A percentile compares a stretch with the other conserved stretches of the same genome.
Evolutionary conservation across 2,329 filamentous ascomycete genomes (phyloP).

Genomic region (Cytospora piceicola): DNA sequence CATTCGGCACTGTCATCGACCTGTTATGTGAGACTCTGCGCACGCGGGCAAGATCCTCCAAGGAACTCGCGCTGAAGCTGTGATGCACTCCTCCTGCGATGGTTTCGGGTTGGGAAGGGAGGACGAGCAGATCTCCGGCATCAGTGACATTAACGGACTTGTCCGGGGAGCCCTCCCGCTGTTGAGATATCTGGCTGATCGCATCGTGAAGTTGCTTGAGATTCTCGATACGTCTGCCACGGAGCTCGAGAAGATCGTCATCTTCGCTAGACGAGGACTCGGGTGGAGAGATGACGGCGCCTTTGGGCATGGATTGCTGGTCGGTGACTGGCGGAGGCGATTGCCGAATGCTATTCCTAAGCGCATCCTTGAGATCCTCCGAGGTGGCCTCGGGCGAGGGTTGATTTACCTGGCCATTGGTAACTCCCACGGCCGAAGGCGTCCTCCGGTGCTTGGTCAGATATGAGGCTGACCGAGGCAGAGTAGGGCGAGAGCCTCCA

Average conservation of each 20-base stretch:
- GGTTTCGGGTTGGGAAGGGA: slow-evolving; percentile 42
- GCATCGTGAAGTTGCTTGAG: slow-evolving; percentile 78
- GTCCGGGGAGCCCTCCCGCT: slow-evolving; percentile 61
- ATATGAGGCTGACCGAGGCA: slow-evolving; percentile 69
- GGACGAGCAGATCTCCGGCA: slow-evolving; percentile 42
- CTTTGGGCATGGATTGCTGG: slow-evolving; percentile 72
- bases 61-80: slow-evolving; percentile 52
- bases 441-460: slow-evolving; percentile 66
- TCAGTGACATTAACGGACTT: slow-evolving; percentile 33
- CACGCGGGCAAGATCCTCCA: slow-evolving; percentile 47
- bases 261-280: slow-evolving; percentile 89
- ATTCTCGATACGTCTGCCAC: slow-evolving; percentile 55
- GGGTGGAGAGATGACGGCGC: slow-evolving; percentile 87
- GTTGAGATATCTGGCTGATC: slow-evolving; percentile 76
- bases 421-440: slow-evolving; percentile 46
- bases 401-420: slow-evolving; percentile 42
- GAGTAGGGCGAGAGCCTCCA: slow-evolving; percentile 51
- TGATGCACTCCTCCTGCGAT: slow-evolving; percentile 47
- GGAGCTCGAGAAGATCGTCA: slow-evolving; percentile 59
- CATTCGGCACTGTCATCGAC: slow-evolving; percentile 59
- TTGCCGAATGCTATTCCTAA: slow-evolving; percentile 69
- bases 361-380: slow-evolving; percentile 53
- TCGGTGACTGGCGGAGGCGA: slow-evolving; percentile 83
- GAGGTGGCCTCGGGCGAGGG: slow-evolving; percentile 55
- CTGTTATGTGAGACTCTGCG: slow-evolving; percentile 55